Percentiles rank a stretch among this genome's conserved stretches.
These are phyloP conservation scores for Symbiodinium pilosum DNA, from an alignment of 73 alveolate species.

Conservation along the genomic window DNA sequence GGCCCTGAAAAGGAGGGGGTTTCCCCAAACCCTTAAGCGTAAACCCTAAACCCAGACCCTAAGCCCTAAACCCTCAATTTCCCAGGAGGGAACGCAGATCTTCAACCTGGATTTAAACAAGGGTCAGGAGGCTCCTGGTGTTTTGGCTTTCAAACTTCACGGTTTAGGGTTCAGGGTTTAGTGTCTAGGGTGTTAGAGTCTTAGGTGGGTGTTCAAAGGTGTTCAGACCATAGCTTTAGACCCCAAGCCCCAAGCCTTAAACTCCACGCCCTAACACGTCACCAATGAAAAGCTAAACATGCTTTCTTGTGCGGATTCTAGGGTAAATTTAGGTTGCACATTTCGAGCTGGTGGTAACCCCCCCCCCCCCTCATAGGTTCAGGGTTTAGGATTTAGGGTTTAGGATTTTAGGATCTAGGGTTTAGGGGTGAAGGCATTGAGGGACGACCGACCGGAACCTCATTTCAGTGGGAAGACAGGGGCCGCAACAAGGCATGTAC, in stretches of 20 bases:
- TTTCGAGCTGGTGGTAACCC: too few species aligned
- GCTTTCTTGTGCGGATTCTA: too few species aligned
- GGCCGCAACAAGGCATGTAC: too few species aligned
- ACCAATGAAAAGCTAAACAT: too few species aligned
- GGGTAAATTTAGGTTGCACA: too few species aligned
- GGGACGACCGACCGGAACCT: too few species aligned
- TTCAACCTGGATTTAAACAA: constrained; percentile 74
- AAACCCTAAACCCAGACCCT: not conserved
- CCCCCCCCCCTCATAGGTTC: too few species aligned
- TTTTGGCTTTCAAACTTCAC: not conserved
- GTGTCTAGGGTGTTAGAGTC: too few species aligned
- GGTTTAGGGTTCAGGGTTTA: not conserved
- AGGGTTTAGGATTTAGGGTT: too few species aligned
- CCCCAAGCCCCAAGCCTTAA: not conserved
- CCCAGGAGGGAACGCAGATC: constrained; percentile 63
- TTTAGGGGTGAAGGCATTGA: too few species aligned
- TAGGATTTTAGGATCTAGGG: too few species aligned
- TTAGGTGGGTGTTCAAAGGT: not conserved
- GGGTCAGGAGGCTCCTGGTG: constrained; percentile 33
- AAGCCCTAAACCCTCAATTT: not conserved
- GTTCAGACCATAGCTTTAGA: not conserved
- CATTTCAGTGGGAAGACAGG: too few species aligned
- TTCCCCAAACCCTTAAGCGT: not conserved
- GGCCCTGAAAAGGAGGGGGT: not conserved
- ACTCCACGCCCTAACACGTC: not conserved